Conservation (phyloP, 2,329 filamentous ascomycete genomes). For the Exophiala dermatitidis region DNA sequence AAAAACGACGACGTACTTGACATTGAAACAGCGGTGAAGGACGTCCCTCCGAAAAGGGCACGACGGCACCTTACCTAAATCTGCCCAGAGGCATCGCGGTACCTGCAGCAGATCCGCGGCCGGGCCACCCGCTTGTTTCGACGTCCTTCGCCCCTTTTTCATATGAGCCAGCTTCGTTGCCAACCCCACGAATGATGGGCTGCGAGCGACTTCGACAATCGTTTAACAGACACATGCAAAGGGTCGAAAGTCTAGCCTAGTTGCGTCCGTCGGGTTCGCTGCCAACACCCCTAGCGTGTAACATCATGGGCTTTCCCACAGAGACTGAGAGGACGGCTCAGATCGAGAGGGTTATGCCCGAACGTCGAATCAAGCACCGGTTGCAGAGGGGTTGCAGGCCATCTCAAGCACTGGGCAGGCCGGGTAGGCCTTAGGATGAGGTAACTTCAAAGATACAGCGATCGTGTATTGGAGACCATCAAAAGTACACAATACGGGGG, state of each 20-base stretch:
- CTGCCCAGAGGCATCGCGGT: constrained; percentile 3
- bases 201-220: background rate
- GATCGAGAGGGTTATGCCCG: background rate
- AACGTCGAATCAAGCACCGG: constrained; percentile 20
- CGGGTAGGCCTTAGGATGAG: background rate
- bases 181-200: background rate
- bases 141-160: constrained; percentile 7
- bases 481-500: background rate
- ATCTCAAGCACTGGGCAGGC: background rate
- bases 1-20: background rate
- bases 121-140: constrained; percentile 18
- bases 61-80: background rate
- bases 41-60: constrained; percentile 6
- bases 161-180: constrained; percentile 15
- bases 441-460: background rate
- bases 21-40: constrained; percentile 9
- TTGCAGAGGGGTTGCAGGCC: constrained; percentile 15
- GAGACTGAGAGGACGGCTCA: background rate
- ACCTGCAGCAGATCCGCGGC: constrained; percentile 14
- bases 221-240: constrained; percentile 8
- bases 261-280: constrained; percentile 2
- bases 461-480: background rate
- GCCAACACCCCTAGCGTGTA: constrained; percentile 8
- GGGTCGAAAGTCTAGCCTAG: background rate
- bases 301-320: background rate